These are phyloP conservation scores for Zymoseptoria tritici DNA, from an alignment of 2,329 filamentous ascomycete genomes.

Conservation along the genomic window DNA sequence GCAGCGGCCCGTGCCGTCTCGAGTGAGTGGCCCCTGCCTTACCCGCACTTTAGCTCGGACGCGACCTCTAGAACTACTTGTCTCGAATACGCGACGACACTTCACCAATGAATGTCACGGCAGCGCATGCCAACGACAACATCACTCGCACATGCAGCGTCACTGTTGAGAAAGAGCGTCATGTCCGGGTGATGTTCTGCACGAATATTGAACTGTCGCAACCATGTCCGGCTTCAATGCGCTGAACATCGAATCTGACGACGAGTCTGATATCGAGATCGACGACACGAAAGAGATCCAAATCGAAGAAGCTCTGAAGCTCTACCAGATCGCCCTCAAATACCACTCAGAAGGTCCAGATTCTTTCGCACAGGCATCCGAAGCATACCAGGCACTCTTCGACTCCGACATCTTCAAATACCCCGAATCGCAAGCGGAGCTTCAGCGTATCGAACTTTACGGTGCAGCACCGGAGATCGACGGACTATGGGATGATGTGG, in stretches of 20 bases:
- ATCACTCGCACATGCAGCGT: too few species aligned
- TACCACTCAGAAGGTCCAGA: conserved; percentile 78
- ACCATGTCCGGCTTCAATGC: conserved; percentile 63
- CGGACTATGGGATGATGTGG: conserved; percentile 20
- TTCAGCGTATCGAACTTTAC: conserved; percentile 58
- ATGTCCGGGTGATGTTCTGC: neutral
- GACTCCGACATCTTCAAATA: conserved; percentile 90
- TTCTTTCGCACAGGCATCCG: conserved; percentile 66
- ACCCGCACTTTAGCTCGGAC: neutral
- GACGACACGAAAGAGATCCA: conserved; percentile 95
- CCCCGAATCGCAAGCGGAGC: conserved; percentile 78
- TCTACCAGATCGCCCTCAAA: conserved; percentile 86
- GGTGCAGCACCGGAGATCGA: conserved; percentile 39
- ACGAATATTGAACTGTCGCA: neutral
- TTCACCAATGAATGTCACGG: neutral
- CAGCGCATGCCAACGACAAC: neutral
- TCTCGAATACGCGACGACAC: neutral
- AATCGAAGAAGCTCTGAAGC: conserved; percentile 92
- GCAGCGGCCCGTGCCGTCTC: neutral
- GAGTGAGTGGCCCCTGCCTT: neutral
- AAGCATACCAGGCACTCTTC: conserved; percentile 79
- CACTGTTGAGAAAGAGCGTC: neutral
- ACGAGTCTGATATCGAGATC: conserved; percentile 80
- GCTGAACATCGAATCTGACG: conserved; percentile 89
- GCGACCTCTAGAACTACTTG: neutral